Percentiles rank a stretch among this genome's conserved stretches.
phyloP scores from a whole-genome alignment of 306 rosid species.

The Styphnolobium japonicum region DNA sequence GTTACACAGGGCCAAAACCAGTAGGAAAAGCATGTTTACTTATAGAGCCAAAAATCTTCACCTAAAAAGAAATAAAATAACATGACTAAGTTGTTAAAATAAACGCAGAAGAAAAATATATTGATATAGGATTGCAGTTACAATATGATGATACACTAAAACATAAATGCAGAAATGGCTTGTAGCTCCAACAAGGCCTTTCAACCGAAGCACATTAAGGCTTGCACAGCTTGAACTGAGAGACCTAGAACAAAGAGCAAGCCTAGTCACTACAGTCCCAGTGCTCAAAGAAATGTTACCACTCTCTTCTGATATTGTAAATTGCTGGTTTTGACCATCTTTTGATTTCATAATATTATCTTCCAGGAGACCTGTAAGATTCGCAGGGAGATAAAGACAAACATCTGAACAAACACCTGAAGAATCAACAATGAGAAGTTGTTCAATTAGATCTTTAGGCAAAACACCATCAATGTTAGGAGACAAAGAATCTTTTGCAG shows the following conservation, averaged over 20 bases:
- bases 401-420: slow-evolving; percentile 54
- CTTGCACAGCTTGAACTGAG: slow-evolving; percentile 37
- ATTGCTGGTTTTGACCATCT: slow-evolving; percentile 30
- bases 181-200: slow-evolving; percentile 36
- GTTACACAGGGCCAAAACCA: slow-evolving; percentile 76
- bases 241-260: slow-evolving; percentile 22
- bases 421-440: slow-evolving; percentile 25
- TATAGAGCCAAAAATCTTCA: slow-evolving; percentile 53
- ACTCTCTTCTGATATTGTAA: slow-evolving; percentile 32
- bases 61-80: slow-evolving; percentile 49
- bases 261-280: slow-evolving; percentile 6
- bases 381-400: slow-evolving; percentile 58
- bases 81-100: background rate
- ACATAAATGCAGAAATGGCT: slow-evolving; percentile 68
- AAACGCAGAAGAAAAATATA: slow-evolving; percentile 20
- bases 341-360: slow-evolving; percentile 30
- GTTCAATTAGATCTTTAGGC: slow-evolving; percentile 36
- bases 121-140: slow-evolving; percentile 33
- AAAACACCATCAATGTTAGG: slow-evolving; percentile 26
- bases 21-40: slow-evolving; percentile 51
- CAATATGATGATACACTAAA: slow-evolving; percentile 54
- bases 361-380: slow-evolving; percentile 36
- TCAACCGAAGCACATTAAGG: slow-evolving; percentile 38
- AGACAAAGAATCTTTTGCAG: slow-evolving; percentile 31
- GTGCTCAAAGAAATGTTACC: slow-evolving; percentile 25